phyloP scores from a whole-genome alignment of 176 grass and related monocot species.

The Oryza nivara region DNA sequence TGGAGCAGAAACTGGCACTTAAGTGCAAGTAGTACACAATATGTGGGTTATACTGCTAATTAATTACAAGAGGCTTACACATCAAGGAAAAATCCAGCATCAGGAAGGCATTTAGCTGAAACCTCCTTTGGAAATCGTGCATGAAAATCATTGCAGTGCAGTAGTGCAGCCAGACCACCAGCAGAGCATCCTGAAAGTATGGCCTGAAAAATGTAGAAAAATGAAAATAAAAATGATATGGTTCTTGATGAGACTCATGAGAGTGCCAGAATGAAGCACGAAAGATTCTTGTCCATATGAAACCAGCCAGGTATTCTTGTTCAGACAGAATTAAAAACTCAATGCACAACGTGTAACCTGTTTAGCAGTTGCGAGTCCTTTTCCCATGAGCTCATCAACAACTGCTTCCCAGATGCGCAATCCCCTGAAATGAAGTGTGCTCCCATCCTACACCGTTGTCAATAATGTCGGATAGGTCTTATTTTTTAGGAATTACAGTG shows the following conservation, averaged over 20 bases:
- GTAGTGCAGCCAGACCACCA: conserved; percentile 65
- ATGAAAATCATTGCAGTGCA: conserved; percentile 80
- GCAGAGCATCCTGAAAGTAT: conserved; percentile 87
- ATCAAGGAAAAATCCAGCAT: conserved; percentile 86
- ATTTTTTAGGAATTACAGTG: no score
- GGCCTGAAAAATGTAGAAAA: conserved; percentile 51
- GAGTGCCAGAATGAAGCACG: background rate
- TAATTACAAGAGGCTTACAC: conserved; percentile 46
- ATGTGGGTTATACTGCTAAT: background rate
- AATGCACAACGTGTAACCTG: conserved; percentile 43
- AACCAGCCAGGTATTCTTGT: background rate
- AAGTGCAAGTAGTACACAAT: background rate
- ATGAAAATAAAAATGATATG: conserved; percentile 1
- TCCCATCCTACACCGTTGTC: conserved; percentile 54
- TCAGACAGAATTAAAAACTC: background rate
- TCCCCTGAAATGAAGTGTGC: conserved; percentile 59
- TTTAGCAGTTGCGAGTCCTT: conserved; percentile 64
- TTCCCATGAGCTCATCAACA: conserved; percentile 61
- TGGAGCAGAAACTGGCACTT: conserved; percentile 26
- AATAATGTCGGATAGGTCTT: background rate
- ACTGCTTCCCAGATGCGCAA: conserved; percentile 68
- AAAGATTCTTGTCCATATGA: background rate
- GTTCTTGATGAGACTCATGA: background rate
- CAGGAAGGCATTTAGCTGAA: conserved; percentile 74
- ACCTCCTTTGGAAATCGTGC: conserved; percentile 38